A percentile compares a stretch with the other conserved stretches of the same genome.
These are phyloP conservation scores for Ophiostoma himal-ulmi DNA, from an alignment of 2,329 filamentous ascomycete species.

Conservation along the genomic window DNA sequence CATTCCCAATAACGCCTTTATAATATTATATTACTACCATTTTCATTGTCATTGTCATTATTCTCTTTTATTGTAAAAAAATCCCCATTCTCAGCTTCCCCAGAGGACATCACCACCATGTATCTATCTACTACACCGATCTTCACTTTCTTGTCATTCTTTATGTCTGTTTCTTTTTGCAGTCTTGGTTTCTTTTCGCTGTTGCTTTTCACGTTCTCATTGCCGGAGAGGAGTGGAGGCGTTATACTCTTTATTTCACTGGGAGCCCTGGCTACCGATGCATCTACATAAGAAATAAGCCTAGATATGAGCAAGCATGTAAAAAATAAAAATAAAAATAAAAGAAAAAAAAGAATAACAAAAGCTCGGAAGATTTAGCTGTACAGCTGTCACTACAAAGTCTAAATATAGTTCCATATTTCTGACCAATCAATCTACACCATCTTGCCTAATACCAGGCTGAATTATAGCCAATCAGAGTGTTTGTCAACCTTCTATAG, in stretches of 20 bases:
- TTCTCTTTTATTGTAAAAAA: slow-evolving; percentile 12
- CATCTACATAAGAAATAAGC: neutral
- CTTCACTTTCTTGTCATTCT: slow-evolving; percentile 10
- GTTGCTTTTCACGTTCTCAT: neutral
- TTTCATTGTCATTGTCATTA: neutral
- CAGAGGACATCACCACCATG: neutral
- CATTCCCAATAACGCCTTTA: neutral
- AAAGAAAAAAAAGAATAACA: no score
- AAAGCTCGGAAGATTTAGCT: neutral
- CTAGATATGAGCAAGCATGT: neutral
- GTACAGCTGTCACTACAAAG: neutral
- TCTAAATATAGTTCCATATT: neutral
- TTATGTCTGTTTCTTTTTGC: neutral
- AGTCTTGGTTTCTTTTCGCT: neutral
- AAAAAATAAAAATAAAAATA: neutral
- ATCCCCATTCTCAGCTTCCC: slow-evolving; percentile 17
- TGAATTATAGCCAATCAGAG: neutral
- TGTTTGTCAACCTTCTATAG: neutral
- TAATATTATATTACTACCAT: neutral
- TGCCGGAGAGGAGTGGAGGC: slow-evolving; percentile 7
- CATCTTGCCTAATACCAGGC: neutral
- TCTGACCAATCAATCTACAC: slow-evolving; percentile 5
- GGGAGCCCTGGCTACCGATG: neutral
- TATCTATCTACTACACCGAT: slow-evolving; percentile 3
- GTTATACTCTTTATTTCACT: neutral